Percentiles rank a stretch among this genome's conserved stretches.
These are phyloP conservation scores for Podila verticillata DNA, from an alignment of 192 early-diverging fungal genomes.

Conservation along the genomic window DNA sequence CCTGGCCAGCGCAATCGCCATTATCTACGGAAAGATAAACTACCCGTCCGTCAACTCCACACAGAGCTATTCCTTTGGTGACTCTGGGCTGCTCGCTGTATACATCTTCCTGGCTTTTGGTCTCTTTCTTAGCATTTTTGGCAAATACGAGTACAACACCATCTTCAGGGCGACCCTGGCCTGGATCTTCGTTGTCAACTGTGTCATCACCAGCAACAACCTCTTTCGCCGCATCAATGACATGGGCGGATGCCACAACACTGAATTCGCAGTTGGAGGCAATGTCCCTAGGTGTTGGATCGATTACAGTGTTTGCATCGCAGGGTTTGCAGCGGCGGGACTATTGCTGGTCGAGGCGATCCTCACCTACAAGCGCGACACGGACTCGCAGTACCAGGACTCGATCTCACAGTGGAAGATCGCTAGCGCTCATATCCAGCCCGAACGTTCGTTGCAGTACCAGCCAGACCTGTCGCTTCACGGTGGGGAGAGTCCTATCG, in stretches of 20 bases:
- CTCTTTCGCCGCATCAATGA: not conserved
- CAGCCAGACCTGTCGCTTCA: no score
- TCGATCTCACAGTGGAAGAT: no score
- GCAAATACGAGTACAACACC: not conserved
- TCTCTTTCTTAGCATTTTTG: not conserved
- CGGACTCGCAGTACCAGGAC: not conserved
- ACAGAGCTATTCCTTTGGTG: not conserved
- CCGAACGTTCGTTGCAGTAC: no score
- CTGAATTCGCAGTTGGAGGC: not conserved
- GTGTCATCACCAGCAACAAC: not conserved
- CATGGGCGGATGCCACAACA: not conserved
- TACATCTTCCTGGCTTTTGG: not conserved
- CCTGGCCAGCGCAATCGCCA: constrained; percentile 1
- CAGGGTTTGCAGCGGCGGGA: not conserved
- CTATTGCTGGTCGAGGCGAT: not conserved
- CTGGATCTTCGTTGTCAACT: not conserved
- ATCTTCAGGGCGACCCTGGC: not conserved
- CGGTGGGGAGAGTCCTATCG: no score
- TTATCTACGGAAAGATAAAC: not conserved
- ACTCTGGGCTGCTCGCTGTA: not conserved
- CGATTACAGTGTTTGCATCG: not conserved
- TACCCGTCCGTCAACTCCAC: not conserved
- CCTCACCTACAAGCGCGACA: not conserved
- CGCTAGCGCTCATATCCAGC: no score
- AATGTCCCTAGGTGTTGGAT: not conserved